Conservation (phyloP, 192 early-diverging fungal genomes). For the Phlyctochytrium planicorne region DNA sequence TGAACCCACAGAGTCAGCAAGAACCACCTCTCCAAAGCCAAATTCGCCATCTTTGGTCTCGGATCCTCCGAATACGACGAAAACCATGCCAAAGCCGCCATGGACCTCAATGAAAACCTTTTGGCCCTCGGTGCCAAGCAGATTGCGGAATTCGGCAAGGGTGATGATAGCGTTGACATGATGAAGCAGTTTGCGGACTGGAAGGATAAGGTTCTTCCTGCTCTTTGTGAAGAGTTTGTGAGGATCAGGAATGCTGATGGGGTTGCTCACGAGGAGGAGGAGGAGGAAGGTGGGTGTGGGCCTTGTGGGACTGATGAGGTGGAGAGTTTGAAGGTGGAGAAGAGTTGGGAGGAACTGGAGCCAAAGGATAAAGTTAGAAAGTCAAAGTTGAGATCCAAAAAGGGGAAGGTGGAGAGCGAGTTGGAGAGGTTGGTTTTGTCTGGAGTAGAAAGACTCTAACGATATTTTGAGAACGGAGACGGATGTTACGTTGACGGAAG, state of each 20-base stretch:
- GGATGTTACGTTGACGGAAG: slow-evolving; percentile 24
- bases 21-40: slow-evolving; percentile 46
- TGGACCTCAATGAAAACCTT: slow-evolving; percentile 60
- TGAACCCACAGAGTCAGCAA: slow-evolving; percentile 65
- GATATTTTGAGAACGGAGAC: slow-evolving; percentile 19
- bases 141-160: slow-evolving; percentile 39
- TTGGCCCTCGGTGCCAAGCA: slow-evolving; percentile 59
- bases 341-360: slow-evolving; percentile 6
- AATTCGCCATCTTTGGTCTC: slow-evolving; percentile 69
- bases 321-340: neutral
- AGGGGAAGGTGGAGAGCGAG: neutral
- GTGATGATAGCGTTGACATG: slow-evolving; percentile 38
- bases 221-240: neutral
- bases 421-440: too few relatives aligned
- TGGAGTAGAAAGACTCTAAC: too few relatives aligned
- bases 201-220: neutral
- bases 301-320: neutral
- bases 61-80: slow-evolving; percentile 70
- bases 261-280: too few relatives aligned
- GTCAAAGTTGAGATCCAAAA: neutral
- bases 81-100: slow-evolving; percentile 54
- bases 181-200: neutral
- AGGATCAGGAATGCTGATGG: neutral
- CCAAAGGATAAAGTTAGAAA: slow-evolving; percentile 4
- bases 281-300: neutral